Conservation (phyloP, 441 rosid species). For the Metrosideros polymorpha region DNA sequence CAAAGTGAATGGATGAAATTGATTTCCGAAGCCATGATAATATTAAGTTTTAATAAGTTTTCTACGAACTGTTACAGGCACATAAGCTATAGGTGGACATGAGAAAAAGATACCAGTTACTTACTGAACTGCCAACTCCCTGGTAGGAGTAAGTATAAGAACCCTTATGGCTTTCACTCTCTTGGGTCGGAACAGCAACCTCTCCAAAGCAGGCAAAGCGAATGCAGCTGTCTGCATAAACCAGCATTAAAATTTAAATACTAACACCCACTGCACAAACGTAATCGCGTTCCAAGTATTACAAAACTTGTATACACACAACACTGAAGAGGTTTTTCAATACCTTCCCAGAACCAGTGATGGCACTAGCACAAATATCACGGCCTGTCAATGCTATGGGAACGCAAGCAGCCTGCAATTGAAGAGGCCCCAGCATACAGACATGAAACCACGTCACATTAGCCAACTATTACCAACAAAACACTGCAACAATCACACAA, state of each 20-base stretch:
- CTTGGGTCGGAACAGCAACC: slow-evolving; percentile 82
- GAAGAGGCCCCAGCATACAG: background rate
- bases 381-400: slow-evolving; percentile 84
- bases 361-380: slow-evolving; percentile 93
- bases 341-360: slow-evolving; percentile 98
- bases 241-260: background rate
- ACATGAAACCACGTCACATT: background rate
- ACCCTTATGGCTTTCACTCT: slow-evolving; percentile 70
- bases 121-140: slow-evolving; percentile 93
- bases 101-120: slow-evolving; percentile 8
- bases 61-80: background rate
- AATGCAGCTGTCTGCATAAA: slow-evolving; percentile 74
- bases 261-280: background rate
- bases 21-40: background rate
- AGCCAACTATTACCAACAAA: background rate
- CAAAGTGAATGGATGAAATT: background rate
- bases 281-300: background rate
- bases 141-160: slow-evolving; percentile 88
- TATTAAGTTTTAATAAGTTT: background rate
- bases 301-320: background rate
- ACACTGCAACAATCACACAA: background rate
- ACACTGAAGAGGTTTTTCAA: background rate
- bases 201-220: slow-evolving; percentile 81
- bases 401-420: slow-evolving; percentile 73
- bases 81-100: background rate